Percentiles rank a stretch among this genome's conserved stretches.
phyloP scores from a whole-genome alignment of 148 eudicot species.

The Heliosperma pusillum region DNA sequence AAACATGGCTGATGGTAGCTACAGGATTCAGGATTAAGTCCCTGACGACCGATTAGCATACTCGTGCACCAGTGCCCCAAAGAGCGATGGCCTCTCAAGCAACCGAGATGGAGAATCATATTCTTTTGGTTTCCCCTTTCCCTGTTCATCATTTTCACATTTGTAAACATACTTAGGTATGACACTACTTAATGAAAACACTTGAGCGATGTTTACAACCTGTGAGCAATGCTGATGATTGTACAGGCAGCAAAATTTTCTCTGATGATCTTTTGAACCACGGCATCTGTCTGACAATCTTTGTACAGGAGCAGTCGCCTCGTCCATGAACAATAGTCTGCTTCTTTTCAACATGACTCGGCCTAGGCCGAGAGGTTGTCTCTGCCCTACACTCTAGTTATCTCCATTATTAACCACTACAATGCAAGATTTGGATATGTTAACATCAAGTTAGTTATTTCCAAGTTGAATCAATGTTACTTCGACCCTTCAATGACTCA shows the following conservation, averaged over 20 bases:
- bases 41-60: conserved; percentile 77
- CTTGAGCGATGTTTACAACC: no score
- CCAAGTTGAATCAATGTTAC: neutral
- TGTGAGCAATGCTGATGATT: conserved; percentile 96
- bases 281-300: conserved; percentile 94
- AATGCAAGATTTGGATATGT: neutral
- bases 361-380: conserved; percentile 90
- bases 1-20: no score
- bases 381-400: conserved; percentile 97
- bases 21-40: no score
- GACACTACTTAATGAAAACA: no score
- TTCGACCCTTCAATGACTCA: no score
- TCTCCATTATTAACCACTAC: conserved; percentile 82
- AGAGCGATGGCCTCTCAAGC: conserved; percentile 67
- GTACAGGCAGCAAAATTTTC: conserved; percentile 85
- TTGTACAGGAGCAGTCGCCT: conserved; percentile 96
- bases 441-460: neutral
- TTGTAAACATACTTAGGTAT: no score
- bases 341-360: conserved; percentile 85
- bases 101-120: conserved; percentile 66
- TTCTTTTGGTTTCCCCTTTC: conserved; percentile 67
- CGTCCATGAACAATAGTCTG: conserved; percentile 85
- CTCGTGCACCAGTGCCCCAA: conserved; percentile 45
- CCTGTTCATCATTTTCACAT: no score
- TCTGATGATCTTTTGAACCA: conserved; percentile 80